Evolutionary conservation across 352 stramenopile species (phyloP).

Genomic region (Phytophthora ohioensis): DNA sequence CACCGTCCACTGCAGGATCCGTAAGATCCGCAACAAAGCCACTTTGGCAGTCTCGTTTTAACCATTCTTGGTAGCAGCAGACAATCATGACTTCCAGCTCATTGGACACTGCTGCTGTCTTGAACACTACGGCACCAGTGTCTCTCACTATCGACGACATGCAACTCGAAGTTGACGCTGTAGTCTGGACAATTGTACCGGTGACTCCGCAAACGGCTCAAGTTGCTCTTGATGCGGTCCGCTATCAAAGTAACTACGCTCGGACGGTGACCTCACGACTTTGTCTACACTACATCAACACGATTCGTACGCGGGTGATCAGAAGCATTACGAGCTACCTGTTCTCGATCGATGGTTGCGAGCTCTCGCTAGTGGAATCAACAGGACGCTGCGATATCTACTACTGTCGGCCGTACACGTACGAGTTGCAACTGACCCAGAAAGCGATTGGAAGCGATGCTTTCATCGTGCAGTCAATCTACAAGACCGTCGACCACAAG

Average conservation of each 20-base stretch:
- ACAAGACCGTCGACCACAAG: slow-evolving; percentile 53
- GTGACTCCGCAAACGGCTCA: slow-evolving; percentile 31
- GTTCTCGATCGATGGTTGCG: slow-evolving; percentile 52
- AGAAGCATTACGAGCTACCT: slow-evolving; percentile 40
- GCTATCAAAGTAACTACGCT: slow-evolving; percentile 52
- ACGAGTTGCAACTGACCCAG: slow-evolving; percentile 51
- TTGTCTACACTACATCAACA: slow-evolving; percentile 55
- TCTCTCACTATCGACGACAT: slow-evolving; percentile 9
- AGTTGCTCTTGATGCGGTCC: slow-evolving; percentile 47
- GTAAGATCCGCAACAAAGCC: not conserved
- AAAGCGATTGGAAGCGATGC: slow-evolving; percentile 39
- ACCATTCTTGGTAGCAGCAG: not conserved
- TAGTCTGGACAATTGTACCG: slow-evolving; percentile 33
- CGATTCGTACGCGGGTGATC: slow-evolving; percentile 34
- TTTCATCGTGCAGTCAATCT: slow-evolving; percentile 56
- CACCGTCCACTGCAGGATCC: not conserved
- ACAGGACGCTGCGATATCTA: slow-evolving; percentile 55
- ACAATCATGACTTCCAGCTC: slow-evolving; percentile 7
- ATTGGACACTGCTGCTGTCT: not conserved
- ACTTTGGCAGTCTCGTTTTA: not conserved
- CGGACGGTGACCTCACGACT: slow-evolving; percentile 36
- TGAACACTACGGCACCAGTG: not conserved
- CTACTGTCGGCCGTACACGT: slow-evolving; percentile 50
- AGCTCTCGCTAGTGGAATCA: slow-evolving; percentile 25
- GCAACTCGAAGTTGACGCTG: slow-evolving; percentile 14